Conservation (phyloP, 306 rosid species). For the Corylus heterophylla region DNA sequence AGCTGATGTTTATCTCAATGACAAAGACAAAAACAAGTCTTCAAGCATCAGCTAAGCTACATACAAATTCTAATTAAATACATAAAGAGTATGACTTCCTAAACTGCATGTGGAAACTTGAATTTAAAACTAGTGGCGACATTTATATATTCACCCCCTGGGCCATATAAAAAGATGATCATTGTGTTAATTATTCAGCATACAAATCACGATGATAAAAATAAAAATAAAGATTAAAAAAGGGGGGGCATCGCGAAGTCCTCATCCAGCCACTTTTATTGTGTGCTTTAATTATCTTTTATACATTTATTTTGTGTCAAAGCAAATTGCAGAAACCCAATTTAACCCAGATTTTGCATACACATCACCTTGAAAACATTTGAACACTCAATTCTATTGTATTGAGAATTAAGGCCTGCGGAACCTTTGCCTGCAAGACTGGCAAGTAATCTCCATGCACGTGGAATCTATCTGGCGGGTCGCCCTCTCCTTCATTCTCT, state of each 20-base stretch:
- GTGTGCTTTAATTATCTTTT: not conserved
- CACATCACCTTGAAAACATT: not conserved
- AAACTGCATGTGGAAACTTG: not conserved
- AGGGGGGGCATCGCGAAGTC: not conserved
- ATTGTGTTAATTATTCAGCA: not conserved
- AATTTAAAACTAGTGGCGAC: not conserved
- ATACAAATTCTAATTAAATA: not conserved
- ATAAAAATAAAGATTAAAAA: not conserved
- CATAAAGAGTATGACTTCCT: not conserved
- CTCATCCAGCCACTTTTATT: not conserved
- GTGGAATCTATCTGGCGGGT: conserved; percentile 56
- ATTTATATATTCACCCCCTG: not conserved
- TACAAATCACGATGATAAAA: not conserved
- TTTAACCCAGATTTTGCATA: not conserved
- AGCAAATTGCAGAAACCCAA: conserved; percentile 10
- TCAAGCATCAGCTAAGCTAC: not conserved
- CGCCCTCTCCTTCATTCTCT: conserved; percentile 78
- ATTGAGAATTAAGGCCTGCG: conserved; percentile 34
- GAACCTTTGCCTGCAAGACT: conserved; percentile 92
- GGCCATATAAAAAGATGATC: not conserved
- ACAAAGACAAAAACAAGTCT: not conserved
- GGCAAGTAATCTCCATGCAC: conserved; percentile 99
- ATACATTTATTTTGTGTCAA: not conserved
- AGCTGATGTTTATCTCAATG: not conserved
- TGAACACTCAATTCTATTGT: not conserved